Evolutionary conservation across 768 basidiomycete genomes (phyloP).

Genomic region (Kwoniella newhampshirensis): DNA sequence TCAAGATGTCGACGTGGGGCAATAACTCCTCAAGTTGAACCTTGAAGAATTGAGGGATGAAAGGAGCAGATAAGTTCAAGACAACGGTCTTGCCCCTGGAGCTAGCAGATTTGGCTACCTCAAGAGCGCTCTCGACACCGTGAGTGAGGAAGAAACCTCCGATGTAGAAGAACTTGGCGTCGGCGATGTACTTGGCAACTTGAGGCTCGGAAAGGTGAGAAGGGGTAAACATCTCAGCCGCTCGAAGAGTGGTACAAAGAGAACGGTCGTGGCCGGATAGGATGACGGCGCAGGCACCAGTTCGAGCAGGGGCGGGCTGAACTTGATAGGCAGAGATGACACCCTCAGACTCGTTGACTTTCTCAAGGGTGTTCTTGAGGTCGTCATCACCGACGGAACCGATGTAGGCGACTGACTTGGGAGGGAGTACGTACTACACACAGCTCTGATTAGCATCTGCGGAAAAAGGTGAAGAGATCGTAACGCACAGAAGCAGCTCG

Average conservation of each 20-base stretch:
- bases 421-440: constrained; percentile 80
- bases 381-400: constrained; percentile 92
- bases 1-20: constrained; percentile 80
- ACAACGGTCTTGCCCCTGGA: constrained; percentile 78
- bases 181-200: constrained; percentile 73
- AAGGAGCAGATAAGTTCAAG: constrained; percentile 94
- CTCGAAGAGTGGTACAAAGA: constrained; percentile 84
- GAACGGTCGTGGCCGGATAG: constrained; percentile 92
- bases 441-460: constrained; percentile 1
- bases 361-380: constrained; percentile 82
- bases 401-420: constrained; percentile 83
- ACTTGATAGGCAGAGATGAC: constrained; percentile 85
- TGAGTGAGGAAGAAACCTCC: constrained; percentile 98
- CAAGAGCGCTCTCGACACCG: constrained; percentile 68
- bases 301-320: constrained; percentile 72
- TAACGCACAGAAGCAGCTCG: constrained; percentile 79
- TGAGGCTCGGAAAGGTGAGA: constrained; percentile 73
- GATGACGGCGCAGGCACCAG: constrained; percentile 94
- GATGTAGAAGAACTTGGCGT: constrained; percentile 85
- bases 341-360: constrained; percentile 88
- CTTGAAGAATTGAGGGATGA: constrained; percentile 92
- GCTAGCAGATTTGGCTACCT: constrained; percentile 75
- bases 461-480: neutral
- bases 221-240: constrained; percentile 83
- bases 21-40: constrained; percentile 76